phyloP scores from a whole-genome alignment of 1,139 yeast species.

The Kodamaea arcana region DNA sequence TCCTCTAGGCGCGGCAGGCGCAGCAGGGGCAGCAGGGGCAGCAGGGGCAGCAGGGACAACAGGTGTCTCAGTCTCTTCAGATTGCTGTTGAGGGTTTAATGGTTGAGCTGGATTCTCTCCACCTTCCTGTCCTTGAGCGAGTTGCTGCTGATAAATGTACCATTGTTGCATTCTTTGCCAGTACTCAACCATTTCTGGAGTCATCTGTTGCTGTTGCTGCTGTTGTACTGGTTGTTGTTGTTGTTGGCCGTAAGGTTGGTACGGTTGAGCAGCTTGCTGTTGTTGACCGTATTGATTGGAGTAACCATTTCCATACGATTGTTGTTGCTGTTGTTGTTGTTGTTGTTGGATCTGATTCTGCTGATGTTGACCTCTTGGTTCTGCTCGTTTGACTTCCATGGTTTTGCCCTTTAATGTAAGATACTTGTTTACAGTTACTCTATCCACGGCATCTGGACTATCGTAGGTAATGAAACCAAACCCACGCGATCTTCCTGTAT shows the following conservation, averaged over 20 bases:
- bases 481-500: constrained; percentile 96
- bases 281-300: constrained; percentile 39
- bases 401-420: constrained; percentile 83
- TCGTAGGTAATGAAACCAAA: constrained; percentile 97
- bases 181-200: constrained; percentile 86
- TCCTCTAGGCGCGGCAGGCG: constrained; percentile 1
- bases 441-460: constrained; percentile 91
- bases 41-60: constrained; percentile 8
- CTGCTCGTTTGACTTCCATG: constrained; percentile 98
- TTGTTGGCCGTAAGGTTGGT: constrained; percentile 21
- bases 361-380: constrained; percentile 68
- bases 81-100: constrained; percentile 52
- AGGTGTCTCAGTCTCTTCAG: constrained; percentile 15
- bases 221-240: constrained; percentile 22
- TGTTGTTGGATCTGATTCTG: constrained; percentile 37
- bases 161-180: constrained; percentile 81
- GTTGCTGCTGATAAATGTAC: constrained; percentile 62
- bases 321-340: constrained; percentile 32
- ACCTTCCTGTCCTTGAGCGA: constrained; percentile 23
- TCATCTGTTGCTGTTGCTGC: constrained; percentile 37
- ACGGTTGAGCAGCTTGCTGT: constrained; percentile 12
- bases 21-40: constrained; percentile 4
- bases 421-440: constrained; percentile 79
- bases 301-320: constrained; percentile 15
- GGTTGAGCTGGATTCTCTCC: constrained; percentile 45